Evolutionary conservation across 257 asterid species (phyloP), one percentile per base, ranked within the genome.

Genomic region (Cruciata laevipes): DNA sequence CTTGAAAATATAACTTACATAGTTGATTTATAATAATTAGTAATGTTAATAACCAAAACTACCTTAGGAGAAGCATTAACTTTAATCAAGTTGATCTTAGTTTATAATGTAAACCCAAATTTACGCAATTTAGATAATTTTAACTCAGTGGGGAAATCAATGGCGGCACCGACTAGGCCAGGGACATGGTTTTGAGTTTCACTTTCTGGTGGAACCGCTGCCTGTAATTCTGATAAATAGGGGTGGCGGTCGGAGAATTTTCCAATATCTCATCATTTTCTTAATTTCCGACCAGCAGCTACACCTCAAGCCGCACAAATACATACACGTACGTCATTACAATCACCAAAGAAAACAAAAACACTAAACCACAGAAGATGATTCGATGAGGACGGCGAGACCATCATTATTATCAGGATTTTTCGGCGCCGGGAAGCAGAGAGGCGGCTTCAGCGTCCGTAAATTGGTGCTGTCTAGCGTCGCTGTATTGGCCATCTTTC

Each of bases 401-500:
- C 73, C 37, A 56, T 21, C 62, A 21, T 44, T 76, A 21, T 80
- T n/a, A 74, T n/a, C 84, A 77, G 71, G 38, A 16, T 32, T 33
- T 13, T 3, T 47, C 44, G 65, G 42, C 42, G 65, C 44, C 30
- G 51, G 30, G 4, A 62, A 62, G 66, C 86, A 75, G 68, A 84
- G 40, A 74, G 80, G 87, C 10, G 66, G 55, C 55, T 47, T 83
- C 63, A 18, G 66, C 67, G n/a, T 27, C 3, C 33, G 27, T 71
- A 83, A 77, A 75, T 76, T 86, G 66, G 91, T 79, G 68, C 77
- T 88, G 44, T n/a, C 71, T 7, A 74, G 83, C 69, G 81, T 85
- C 59, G 88, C 76, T 10, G 83, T 92, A 17, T 71, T 92, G 71
- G 96, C 83, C 7, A 78, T 77, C 25, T 84, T 87, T 70, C 74